Percentiles rank a stretch among this genome's conserved stretches.
Evolutionary conservation across 129 eudicot genomes (phyloP).

Genomic region (Helichrysum umbraculigerum): DNA sequence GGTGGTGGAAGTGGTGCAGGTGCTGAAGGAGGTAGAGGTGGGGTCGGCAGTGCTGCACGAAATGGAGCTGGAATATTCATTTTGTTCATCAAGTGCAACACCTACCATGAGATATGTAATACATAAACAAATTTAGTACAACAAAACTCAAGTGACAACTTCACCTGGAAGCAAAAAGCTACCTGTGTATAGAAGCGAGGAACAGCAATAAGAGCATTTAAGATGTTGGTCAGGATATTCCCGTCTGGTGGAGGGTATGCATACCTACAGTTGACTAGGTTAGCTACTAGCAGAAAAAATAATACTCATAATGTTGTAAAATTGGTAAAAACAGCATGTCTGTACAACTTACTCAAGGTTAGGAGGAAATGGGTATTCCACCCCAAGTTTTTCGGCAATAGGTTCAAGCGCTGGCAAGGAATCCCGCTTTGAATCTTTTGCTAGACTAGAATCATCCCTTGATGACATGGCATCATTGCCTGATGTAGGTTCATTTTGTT

Average conservation of each 20-base stretch:
- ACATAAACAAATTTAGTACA: slow-evolving; percentile 6
- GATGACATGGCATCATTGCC: slow-evolving; percentile 30
- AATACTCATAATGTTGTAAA: neutral
- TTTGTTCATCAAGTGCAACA: slow-evolving; percentile 98
- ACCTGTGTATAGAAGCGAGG: slow-evolving; percentile 99
- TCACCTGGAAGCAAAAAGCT: neutral
- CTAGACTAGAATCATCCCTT: slow-evolving; percentile 28
- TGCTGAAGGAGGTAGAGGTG: slow-evolving; percentile 78
- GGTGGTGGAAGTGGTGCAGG: slow-evolving; percentile 65
- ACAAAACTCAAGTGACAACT: neutral
- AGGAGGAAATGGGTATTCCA: slow-evolving; percentile 93
- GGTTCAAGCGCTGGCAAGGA: slow-evolving; percentile 51
- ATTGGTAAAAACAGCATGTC: neutral
- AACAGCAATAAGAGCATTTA: slow-evolving; percentile 98
- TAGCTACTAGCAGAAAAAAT: slow-evolving; percentile 4
- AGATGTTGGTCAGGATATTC: slow-evolving; percentile 81
- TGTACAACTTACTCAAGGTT: slow-evolving; percentile 68
- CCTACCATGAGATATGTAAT: slow-evolving; percentile 39
- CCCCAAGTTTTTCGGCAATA: slow-evolving; percentile 87
- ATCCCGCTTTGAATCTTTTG: slow-evolving; percentile 38
- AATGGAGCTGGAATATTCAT: slow-evolving; percentile 99
- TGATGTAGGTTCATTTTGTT: slow-evolving; percentile 32
- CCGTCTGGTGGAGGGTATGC: slow-evolving; percentile 98
- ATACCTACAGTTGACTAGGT: slow-evolving; percentile 48
- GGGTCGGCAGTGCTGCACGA: slow-evolving; percentile 93